Base-by-base conservation (phyloP, 2,329 filamentous ascomycete genomes). In the Sclerotinia spermophila region DNA sequence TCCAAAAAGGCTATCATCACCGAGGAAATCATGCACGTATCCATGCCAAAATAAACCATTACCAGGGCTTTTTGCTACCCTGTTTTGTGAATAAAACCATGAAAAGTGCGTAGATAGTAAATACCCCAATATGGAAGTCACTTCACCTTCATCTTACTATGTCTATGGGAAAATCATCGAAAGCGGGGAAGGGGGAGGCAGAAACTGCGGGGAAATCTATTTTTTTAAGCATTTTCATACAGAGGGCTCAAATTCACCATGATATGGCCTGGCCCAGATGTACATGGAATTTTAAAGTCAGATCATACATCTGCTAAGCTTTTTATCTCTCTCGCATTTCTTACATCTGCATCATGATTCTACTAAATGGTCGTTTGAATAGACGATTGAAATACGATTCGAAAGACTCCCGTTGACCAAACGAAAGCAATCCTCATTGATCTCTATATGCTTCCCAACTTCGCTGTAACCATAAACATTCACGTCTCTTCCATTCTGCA, bases 81-180 rank as follows among this genome's bases (percentile, higher is more conserved):
- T 17, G 17, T 1, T 1, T 1, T 21, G 10, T 19, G 38, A 7
- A 15, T 7, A 13, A 6, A 61, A 30, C 10, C 5, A 21, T 21
- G 33, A 24, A 11, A 21, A 11, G 2, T 11, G 2, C 2, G 15
- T 8, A 53, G 62, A 8, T 51, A 13, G 1, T 8, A 27, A 5
- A 0, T 24, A 40, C 30, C 2, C 17, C 24, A 15, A 19, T 40
- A n/a, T 27, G 1, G 1, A 53, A 30, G 8, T 44, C 21, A 0
- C 40, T 21, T 44, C 3, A 2, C 1, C 1, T 10, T 42, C n/a
- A 21, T 19, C n/a, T 19, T 15, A 13, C 8, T 19, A 27, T 30
- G n/a, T 21, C 0, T 21, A 15, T 0, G 0, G 3, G 17, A 30
- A 30, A 8, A 21, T 5, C 2, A 0, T 27, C n/a, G n/a, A n/a